Base-by-base conservation (phyloP, 1,284 basidiomycete species). In the Anthracocystis walkeri region DNA sequence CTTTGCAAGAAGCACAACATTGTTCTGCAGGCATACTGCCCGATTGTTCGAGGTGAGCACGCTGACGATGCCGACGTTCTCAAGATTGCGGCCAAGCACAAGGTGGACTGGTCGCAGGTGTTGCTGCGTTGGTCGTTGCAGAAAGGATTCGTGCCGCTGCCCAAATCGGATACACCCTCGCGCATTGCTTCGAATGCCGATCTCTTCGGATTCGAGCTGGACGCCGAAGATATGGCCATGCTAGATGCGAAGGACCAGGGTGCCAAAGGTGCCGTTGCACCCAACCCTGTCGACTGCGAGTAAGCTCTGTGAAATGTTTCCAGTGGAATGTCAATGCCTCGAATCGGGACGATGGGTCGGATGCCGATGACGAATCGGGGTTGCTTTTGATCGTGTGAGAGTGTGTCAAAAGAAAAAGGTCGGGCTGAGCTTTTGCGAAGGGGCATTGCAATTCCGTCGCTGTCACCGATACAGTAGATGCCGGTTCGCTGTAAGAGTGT, bases 171-270 rank as follows among this genome's bases (percentile, higher is more conserved):
- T 41, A 78, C 74, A 20, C 60, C 63, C 5, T 64, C 48, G 25
- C 62, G 77, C n/a, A 78, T 78, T 40, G 70, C 52, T 1, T 61
- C 65, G 41, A 78, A 78, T 41, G 77, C 77, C 8, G 74, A 78
- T 31, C 4, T 78, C 10, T 78, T 54, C 23, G 56, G 38, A 16
- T 77, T 76, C 20, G 74, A 76, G 40, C 57, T 78, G 31, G 74
- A 78, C 18, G 61, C 53, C 5, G 63, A 73, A 21, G 77, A 78
- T 33, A 68, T 75, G 58, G 41, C 44, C 18, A 56, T 35, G 50
- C 61, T 75, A 16, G 73, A 75, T 49, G 64, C 60, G 6, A 71
- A 71, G 50, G 73, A 75, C 48, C 16, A 57, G 58, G 68, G 73
- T 7, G 65, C 41, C 8, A 58, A 67, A 12, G 73, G 73, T 38